Conservation (phyloP, 78 protist species). For the Emiliania huxleyi region DNA sequence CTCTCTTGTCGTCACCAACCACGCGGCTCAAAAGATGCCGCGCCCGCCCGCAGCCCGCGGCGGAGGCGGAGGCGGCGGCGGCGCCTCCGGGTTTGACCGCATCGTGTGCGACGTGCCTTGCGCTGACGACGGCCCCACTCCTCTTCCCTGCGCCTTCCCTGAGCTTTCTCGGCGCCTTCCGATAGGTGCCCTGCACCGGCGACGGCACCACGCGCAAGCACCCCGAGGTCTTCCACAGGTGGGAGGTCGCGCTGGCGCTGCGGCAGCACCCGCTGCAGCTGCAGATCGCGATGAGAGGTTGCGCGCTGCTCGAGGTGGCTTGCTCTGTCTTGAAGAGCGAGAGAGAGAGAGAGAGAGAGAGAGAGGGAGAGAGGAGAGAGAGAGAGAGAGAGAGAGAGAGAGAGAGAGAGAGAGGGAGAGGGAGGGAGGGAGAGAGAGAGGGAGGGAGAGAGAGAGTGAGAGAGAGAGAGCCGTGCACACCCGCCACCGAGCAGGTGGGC, state of each 20-base stretch:
- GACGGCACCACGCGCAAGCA: conserved; percentile 14
- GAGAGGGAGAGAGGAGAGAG: too few species aligned
- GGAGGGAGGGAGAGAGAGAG: too few species aligned
- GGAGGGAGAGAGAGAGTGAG: too few species aligned
- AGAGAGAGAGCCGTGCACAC: too few species aligned
- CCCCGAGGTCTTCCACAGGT: neutral
- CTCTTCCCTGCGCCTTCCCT: too few species aligned
- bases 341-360: too few species aligned
- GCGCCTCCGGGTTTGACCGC: conserved; percentile 78
- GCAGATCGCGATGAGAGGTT: neutral
- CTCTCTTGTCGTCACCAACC: neutral
- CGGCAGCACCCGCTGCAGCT: neutral
- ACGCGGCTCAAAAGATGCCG: neutral
- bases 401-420: too few species aligned
- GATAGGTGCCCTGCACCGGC: neutral
- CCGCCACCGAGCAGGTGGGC: too few species aligned
- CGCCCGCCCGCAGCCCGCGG: neutral
- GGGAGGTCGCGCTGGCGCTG: neutral
- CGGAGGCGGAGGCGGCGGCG: too few species aligned
- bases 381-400: too few species aligned
- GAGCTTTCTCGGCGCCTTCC: too few species aligned
- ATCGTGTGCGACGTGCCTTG: conserved; percentile 97
- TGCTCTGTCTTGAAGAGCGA: too few species aligned
- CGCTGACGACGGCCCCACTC: conserved; percentile 93
- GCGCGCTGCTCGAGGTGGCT: neutral